phyloP scores from a whole-genome alignment of 2,329 filamentous ascomycete genomes.

The Penicillium sp. region DNA sequence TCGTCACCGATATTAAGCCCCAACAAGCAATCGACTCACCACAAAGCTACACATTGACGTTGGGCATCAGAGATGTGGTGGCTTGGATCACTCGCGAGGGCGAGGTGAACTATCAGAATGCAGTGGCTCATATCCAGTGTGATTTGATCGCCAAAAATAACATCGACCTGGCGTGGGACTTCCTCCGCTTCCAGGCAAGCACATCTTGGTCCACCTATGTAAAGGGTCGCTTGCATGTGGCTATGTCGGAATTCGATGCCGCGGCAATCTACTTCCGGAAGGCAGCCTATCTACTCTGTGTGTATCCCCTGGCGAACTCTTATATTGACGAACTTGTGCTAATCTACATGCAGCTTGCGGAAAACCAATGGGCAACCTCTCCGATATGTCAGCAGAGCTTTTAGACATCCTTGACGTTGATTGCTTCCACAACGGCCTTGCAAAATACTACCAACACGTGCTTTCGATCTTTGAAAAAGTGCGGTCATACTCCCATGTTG shows the following conservation, averaged over 20 bases:
- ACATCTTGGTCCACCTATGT: conserved; percentile 68
- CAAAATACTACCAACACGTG: conserved; percentile 84
- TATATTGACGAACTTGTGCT: conserved; percentile 11
- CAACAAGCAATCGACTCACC: conserved; percentile 39
- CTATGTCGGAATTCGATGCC: conserved; percentile 66
- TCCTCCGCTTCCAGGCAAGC: conserved; percentile 61
- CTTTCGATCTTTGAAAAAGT: conserved; percentile 74
- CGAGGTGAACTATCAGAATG: conserved; percentile 54
- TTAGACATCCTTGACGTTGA: conserved; percentile 71
- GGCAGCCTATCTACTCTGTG: conserved; percentile 77
- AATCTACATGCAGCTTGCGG: conserved; percentile 38
- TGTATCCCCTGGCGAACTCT: conserved; percentile 38
- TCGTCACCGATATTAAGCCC: conserved; percentile 44
- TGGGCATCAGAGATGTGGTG: conserved; percentile 44
- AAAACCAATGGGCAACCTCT: conserved; percentile 44
- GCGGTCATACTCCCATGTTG: conserved; percentile 72
- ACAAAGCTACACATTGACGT: conserved; percentile 43
- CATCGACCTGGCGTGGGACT: conserved; percentile 61
- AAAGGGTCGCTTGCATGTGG: conserved; percentile 73
- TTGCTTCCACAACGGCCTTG: conserved; percentile 66
- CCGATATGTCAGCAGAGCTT: conserved; percentile 55
- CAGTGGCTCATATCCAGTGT: conserved; percentile 63
- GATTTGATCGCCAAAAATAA: conserved; percentile 66
- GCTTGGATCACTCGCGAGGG: conserved; percentile 51
- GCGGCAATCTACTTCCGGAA: conserved; percentile 76